Evolutionary conservation across 352 stramenopile genomes (phyloP), one percentile per base, ranked within the genome.

Genomic region (Phytophthora brassicae): DNA sequence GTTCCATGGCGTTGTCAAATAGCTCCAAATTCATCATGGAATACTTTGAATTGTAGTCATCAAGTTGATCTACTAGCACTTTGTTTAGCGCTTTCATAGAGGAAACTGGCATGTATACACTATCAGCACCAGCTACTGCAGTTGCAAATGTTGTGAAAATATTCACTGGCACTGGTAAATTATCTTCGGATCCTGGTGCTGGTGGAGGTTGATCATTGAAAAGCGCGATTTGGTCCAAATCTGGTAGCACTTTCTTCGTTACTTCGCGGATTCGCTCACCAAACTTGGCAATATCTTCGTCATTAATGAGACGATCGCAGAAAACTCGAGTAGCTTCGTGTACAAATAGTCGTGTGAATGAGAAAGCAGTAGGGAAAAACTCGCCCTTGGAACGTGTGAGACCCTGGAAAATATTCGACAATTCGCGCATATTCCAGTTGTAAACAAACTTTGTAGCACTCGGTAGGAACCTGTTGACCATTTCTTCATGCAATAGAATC

Each of bases 11-110:
- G 56, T 99, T 97, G 67, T 98, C 90, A 52, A 99, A 99, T 0
- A 99, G 81, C 45, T 99, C 96, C 2, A 99, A 72, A 61, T 99
- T 97, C 97, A 99, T 99, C 86, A 97, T 97, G 45, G 96, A 97
- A 48, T 98, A 97, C 64, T 98, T 94, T 53, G 98, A 97, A 69
- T 98, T 98, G 79, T 98, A 98, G 64, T 98, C 80, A 62, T 98
- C 95, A 3, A 99, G 79, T 51, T 97, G 96, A 42, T 96, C 89
- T 42, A 98, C 82, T 13, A 98, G 61, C n/a, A 97, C 80, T 33
- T 91, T 94, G 59, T 95, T 96, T 1, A 97, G 66, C 12, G 79
- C 66, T 51, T 95, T 94, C 75, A 97, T 95, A 1, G 70, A 86
- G 0, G 72, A 60, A 3, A 96, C 85, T 0, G 77, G 56, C 7